Base-by-base conservation (phyloP, 192 early-diverging fungal species). In the Coemansia sp. region DNA sequence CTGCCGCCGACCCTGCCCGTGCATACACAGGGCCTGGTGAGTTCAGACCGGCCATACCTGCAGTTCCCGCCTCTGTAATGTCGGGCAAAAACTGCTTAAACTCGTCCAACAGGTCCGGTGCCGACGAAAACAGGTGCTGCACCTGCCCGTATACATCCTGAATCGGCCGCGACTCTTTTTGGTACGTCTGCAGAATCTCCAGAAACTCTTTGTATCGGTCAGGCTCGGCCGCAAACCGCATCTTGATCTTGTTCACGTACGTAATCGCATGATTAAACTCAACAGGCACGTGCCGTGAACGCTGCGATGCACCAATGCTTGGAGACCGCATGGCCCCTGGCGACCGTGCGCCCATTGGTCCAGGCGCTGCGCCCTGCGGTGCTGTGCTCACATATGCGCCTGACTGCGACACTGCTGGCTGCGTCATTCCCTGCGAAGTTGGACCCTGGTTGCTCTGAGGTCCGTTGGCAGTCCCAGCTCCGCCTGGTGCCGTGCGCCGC, bases 221-320 rank as follows among this genome's bases (percentile, higher is more conserved):
- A 2, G 95, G 96, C 66, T 97, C 90, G 47, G 86, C 88, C 12
- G 88, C 74, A 75, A 95, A 99, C 19, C 95, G 91, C 67, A 92
- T 96, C 88, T 99, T 99, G 66, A 99, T 97, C 80, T 98, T 98
- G 79, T 98, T 98, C 9, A 99, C 97, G 71, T 98, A 99, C 72
- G 93, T 98, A 52, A 99, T 99, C 10, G 97, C 97, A 69, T 98
- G 95, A 56, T 94, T 92, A 66, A 99, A 99, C 70, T 99, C 97
- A 11, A 98, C 88, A 0, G 94, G 94, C 10, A 85, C 84, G 29
- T 85, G 82, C 49, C 87, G 87, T 11, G 83, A 67, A 9, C 68
- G 65, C 65, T 77, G 71, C 4, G 64, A 59, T 3, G 64, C 29
- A 12, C 62, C 62, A 29, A 72, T 37, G 35, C 56, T 66, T 10